Evolutionary conservation across 2,329 filamentous ascomycete species (phyloP).

Genomic region (Calonectria pteridis): DNA sequence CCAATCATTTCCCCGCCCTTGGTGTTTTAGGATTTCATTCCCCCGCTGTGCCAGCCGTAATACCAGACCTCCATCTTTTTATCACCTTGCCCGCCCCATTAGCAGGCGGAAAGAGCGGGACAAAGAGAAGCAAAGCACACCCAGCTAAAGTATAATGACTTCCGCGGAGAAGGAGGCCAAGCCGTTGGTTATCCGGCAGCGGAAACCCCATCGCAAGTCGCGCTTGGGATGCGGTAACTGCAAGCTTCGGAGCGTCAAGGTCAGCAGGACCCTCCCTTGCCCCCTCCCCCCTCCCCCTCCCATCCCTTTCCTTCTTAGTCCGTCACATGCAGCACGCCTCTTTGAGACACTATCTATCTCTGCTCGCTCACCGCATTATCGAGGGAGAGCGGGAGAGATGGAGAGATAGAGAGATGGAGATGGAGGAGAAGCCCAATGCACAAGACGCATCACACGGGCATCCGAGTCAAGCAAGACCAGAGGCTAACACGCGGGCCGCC

Average conservation of each 20-base stretch:
- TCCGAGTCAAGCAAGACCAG: neutral
- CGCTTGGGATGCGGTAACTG: constrained; percentile 68
- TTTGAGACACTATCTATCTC: neutral
- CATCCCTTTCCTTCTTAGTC: neutral
- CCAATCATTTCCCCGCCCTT: neutral
- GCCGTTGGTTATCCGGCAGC: constrained; percentile 38
- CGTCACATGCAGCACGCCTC: neutral
- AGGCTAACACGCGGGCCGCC: constrained; percentile 24
- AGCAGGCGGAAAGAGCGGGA: neutral
- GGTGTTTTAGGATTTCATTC: neutral
- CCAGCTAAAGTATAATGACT: neutral
- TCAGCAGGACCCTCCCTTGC: constrained; percentile 33
- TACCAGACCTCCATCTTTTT: neutral
- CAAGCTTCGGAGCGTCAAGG: constrained; percentile 66
- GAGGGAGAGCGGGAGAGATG: neutral
- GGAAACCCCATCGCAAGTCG: constrained; percentile 64
- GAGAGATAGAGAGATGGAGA: neutral
- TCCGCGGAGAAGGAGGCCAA: neutral
- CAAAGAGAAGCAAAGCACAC: neutral
- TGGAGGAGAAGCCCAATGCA: neutral
- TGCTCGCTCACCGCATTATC: neutral
- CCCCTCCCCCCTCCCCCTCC: neutral
- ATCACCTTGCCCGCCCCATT: neutral
- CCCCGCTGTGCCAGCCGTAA: neutral
- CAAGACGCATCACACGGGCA: neutral